These are phyloP conservation scores for Melastoma candidum DNA, from an alignment of 441 rosid genomes.

Conservation along the genomic window DNA sequence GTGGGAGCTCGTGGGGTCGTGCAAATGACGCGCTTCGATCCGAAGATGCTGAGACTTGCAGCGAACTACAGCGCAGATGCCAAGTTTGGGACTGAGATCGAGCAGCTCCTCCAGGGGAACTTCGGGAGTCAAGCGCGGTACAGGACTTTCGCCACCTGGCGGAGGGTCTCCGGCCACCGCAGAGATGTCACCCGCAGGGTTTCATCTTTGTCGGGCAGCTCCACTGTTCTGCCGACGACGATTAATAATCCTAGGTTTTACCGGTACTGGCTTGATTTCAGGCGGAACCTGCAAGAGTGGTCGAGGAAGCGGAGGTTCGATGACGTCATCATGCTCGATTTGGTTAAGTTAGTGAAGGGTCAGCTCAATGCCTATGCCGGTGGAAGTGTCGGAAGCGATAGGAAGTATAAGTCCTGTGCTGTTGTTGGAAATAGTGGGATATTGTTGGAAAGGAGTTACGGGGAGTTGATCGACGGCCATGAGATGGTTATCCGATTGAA, in stretches of 20 bases:
- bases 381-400: constrained; percentile 20
- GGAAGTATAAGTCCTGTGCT: constrained; percentile 62
- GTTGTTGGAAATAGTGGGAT: constrained; percentile 92
- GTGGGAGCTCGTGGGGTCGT: neutral
- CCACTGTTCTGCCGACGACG: constrained; percentile 24
- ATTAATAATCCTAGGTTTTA: constrained; percentile 49
- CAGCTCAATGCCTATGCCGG: constrained; percentile 45
- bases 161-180: constrained; percentile 29
- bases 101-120: constrained; percentile 50
- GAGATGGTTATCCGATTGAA: constrained; percentile 76
- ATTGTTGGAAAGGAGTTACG: constrained; percentile 41
- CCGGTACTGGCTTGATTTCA: constrained; percentile 67
- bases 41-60: constrained; percentile 64
- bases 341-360: constrained; percentile 41
- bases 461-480: constrained; percentile 58
- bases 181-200: constrained; percentile 19
- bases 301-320: constrained; percentile 39
- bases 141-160: constrained; percentile 30
- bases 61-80: constrained; percentile 50
- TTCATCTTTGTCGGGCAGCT: constrained; percentile 4
- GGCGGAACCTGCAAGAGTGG: constrained; percentile 51
- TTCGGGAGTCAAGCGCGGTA: constrained; percentile 28
- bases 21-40: constrained; percentile 33
- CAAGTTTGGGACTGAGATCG: constrained; percentile 44
- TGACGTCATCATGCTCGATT: constrained; percentile 44